Evolutionary conservation across 345 rosid species (phyloP).

Genomic region (Eucalyptus rudis): DNA sequence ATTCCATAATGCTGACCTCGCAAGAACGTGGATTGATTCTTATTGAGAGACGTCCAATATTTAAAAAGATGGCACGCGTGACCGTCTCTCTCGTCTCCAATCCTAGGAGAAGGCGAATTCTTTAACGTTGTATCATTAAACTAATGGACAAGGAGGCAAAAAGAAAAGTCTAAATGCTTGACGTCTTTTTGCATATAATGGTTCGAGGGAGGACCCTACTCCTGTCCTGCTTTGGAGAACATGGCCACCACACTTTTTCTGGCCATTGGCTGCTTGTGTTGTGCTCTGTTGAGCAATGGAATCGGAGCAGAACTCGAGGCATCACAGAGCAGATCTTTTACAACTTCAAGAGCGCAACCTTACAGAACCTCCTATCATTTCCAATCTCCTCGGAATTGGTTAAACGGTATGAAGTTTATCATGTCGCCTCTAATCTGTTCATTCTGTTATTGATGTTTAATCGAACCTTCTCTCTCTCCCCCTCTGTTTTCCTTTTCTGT

Average conservation of each 20-base stretch:
- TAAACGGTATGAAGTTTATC: slow-evolving; percentile 12
- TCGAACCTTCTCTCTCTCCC: background rate
- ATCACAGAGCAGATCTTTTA: background rate
- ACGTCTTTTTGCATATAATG: background rate
- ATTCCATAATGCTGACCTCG: background rate
- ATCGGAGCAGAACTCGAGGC: background rate
- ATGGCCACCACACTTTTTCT: background rate
- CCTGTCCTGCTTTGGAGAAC: background rate
- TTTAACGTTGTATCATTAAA: background rate
- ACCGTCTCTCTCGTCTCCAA: background rate
- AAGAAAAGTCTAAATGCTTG: background rate
- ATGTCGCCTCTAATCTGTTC: background rate
- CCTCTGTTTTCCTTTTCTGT: background rate
- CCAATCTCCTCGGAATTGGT: slow-evolving; percentile 39
- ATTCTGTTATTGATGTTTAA: background rate
- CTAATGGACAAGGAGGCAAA: background rate
- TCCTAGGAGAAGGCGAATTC: background rate
- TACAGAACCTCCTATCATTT: slow-evolving; percentile 33
- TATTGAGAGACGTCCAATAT: background rate
- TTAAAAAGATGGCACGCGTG: background rate
- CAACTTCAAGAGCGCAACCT: background rate
- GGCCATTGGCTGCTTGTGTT: background rate
- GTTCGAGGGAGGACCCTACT: background rate
- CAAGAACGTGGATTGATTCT: background rate
- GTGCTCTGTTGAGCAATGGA: background rate